Evolutionary conservation across 805 yeast genomes (phyloP).

Genomic region (Teunomyces cretensis): DNA sequence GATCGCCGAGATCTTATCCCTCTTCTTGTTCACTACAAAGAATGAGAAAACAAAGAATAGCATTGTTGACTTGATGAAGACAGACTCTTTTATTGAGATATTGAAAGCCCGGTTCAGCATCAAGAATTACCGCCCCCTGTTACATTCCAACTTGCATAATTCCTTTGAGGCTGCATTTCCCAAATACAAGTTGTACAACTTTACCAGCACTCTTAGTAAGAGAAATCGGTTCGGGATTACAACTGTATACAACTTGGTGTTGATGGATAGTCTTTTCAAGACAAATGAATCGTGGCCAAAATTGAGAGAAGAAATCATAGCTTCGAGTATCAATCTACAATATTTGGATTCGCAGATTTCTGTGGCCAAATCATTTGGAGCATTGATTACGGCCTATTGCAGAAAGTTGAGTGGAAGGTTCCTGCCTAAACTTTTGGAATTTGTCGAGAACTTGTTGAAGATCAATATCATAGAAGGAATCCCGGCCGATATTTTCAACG

Average conservation of each 20-base stretch:
- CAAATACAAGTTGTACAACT: constrained; percentile 46
- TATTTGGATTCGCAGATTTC: constrained; percentile 63
- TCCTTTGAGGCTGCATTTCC: constrained; percentile 54
- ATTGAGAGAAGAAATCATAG: constrained; percentile 49
- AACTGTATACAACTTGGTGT: constrained; percentile 55
- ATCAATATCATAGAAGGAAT: constrained; percentile 53
- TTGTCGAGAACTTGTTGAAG: constrained; percentile 51
- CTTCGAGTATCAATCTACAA: constrained; percentile 64
- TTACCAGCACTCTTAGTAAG: constrained; percentile 45
- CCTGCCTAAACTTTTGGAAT: constrained; percentile 27
- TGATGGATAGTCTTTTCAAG: constrained; percentile 61
- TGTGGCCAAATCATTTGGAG: constrained; percentile 76
- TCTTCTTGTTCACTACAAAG: constrained; percentile 61
- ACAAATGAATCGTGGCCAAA: constrained; percentile 37
- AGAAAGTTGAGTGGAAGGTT: constrained; percentile 35
- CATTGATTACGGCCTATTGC: constrained; percentile 66
- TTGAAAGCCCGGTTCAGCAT: constrained; percentile 38
- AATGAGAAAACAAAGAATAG: constrained; percentile 39
- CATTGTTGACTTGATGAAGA: constrained; percentile 43
- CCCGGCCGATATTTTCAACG: constrained; percentile 46
- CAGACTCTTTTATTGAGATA: constrained; percentile 32
- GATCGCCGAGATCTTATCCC: constrained; percentile 72
- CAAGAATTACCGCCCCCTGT: constrained; percentile 43
- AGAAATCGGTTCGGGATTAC: constrained; percentile 51
- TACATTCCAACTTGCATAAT: constrained; percentile 45